Evolutionary conservation across 2,329 filamentous ascomycete genomes (phyloP).

Genomic region (Diplodia corticola): DNA sequence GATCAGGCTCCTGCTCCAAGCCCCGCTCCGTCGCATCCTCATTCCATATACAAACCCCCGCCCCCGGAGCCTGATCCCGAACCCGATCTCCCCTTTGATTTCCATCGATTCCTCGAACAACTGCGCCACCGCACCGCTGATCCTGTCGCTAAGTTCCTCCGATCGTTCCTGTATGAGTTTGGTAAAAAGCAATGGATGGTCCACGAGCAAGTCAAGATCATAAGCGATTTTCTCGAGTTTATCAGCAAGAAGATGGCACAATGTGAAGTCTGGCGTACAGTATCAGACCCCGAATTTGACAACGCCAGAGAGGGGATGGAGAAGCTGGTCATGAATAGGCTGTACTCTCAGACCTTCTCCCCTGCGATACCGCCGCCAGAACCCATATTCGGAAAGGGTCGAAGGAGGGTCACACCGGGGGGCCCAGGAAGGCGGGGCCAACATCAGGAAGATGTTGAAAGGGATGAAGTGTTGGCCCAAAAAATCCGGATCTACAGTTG

Average conservation of each 20-base stretch:
- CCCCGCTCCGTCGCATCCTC: constrained; percentile 5
- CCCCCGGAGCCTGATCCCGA: constrained; percentile 62
- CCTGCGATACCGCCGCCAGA: constrained; percentile 85
- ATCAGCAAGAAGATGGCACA: constrained; percentile 98
- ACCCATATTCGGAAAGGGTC: constrained; percentile 53
- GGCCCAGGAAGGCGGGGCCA: constrained; percentile 88
- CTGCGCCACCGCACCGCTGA: constrained; percentile 96
- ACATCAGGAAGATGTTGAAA: constrained; percentile 96
- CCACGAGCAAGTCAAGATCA: constrained; percentile 98
- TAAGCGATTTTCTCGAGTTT: constrained; percentile 92
- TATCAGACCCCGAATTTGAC: constrained; percentile 96
- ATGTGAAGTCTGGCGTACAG: constrained; percentile 94
- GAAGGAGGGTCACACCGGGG: constrained; percentile 54
- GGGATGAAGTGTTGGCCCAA: constrained; percentile 92
- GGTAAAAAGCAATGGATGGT: constrained; percentile 99
- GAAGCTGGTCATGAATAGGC: constrained; percentile 96
- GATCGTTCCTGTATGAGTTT: constrained; percentile 93
- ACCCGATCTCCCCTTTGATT: constrained; percentile 87
- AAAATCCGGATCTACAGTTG: constrained; percentile 97
- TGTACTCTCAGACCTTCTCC: constrained; percentile 95
- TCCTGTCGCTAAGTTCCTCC: constrained; percentile 90
- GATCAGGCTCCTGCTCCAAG: constrained; percentile 27
- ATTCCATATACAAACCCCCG: constrained; percentile 58
- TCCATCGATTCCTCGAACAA: constrained; percentile 95
- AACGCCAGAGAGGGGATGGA: constrained; percentile 99